A percentile compares a stretch with the other conserved stretches of the same genome.
These are phyloP conservation scores for Termitomyces sp. DNA, from an alignment of 768 basidiomycete species.

Conservation along the genomic window DNA sequence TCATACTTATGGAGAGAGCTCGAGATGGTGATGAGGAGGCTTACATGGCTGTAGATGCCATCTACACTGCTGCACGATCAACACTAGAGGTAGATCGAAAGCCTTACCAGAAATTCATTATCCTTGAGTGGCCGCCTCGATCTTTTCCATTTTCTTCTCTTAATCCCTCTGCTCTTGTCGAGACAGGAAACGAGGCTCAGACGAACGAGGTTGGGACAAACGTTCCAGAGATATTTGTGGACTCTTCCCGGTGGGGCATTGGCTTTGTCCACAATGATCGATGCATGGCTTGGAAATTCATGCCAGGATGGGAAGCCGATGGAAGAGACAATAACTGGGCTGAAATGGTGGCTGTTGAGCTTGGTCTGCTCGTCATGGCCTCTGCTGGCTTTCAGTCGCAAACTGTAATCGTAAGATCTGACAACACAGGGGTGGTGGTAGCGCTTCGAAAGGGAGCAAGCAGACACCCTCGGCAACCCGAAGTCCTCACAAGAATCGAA, in stretches of 20 bases:
- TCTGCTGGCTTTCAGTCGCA: conserved; percentile 12
- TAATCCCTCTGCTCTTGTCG: background rate
- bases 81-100: background rate
- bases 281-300: conserved; percentile 37
- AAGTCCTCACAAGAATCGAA: conserved; percentile 17
- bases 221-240: conserved; percentile 26
- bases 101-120: background rate
- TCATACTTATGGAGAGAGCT: background rate
- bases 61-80: background rate
- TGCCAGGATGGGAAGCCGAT: conserved; percentile 19
- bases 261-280: conserved; percentile 26
- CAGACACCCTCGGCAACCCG: conserved; percentile 18
- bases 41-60: background rate
- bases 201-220: background rate
- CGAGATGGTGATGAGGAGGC: background rate
- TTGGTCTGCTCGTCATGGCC: conserved; percentile 28
- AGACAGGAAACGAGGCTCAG: too few relatives aligned
- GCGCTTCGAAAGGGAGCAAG: conserved; percentile 21
- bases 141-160: too few relatives aligned
- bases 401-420: conserved; percentile 27
- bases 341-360: conserved; percentile 38
- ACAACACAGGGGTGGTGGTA: conserved; percentile 35
- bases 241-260: conserved; percentile 37
- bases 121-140: background rate
- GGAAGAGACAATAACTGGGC: conserved; percentile 36